Evolutionary conservation across 345 rosid species (phyloP), one percentile per base, ranked within the genome.

Genomic region (Brassica incana): DNA sequence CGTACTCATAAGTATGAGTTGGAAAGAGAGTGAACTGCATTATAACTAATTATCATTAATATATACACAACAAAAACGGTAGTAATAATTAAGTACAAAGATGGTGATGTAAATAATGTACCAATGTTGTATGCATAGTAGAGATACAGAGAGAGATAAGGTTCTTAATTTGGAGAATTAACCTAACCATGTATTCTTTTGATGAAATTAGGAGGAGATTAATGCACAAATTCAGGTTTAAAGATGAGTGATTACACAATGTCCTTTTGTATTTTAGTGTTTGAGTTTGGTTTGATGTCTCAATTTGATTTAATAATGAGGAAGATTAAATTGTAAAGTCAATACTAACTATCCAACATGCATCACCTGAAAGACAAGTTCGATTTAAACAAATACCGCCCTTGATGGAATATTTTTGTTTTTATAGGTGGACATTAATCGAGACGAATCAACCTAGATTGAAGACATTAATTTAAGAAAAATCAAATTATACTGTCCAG

Each of bases 361-460:
- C 70, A 79, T 79, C 74, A 79, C 69, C 59, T 74, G 82, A 79
- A 61, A 68, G 18, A 45, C 78, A 79, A 23, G 69, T 74, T 79
- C n/a, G 36, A 38, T 45, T 79, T 67, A 73, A 79, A 79, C 70
- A 67, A 74, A 60, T 73, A 73, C 74, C 70, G 70, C 63, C 78
- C 15, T 67, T 73, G 38, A 66, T 43, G 52, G 14, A 58, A 72
- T 65, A 54, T 5, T 36, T 1, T 29, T 2, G 36, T 20, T 8
- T 67, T 23, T 64, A 5, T 52, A 78, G 33, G 66, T 54, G 25
- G 48, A 27, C 33, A 78, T 65, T 11, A 38, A 64, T 33, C 36
- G 35, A 72, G 35, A 58, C 20, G 11, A 69, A 62, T 50, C 9
- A 70, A 33, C 25, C 43, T 30, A 69, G 63, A 18, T 35, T 35